Base-by-base conservation (phyloP, 164 flowering plant species). In the Vitis rupestris region DNA sequence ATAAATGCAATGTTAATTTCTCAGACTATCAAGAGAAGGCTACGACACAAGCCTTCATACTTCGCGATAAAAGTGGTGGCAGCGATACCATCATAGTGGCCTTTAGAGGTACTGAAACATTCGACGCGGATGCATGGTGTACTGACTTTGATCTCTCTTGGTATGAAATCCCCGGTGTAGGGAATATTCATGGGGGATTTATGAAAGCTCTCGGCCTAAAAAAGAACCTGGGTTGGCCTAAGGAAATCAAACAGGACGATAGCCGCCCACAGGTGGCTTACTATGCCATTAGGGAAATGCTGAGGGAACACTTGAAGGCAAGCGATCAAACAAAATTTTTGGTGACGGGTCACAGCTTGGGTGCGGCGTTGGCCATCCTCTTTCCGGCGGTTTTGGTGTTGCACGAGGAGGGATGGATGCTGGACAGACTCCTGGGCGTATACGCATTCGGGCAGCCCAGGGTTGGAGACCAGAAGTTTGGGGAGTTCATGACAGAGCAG, bases 361-460 rank as follows among this genome's bases (percentile, higher is more conserved):
- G 97, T 4, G 92, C 85, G 8, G 92, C 93, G 4, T 71, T 91
- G 5, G 90, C 97, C 2, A 65, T 72, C 31, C 61, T 88, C 0
- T 89, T 89, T 50, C 85, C 87, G 2, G 76, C 89, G 0, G 27
- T 89, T 27, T 66, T 91, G 17, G 70, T 79, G 0, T 49, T 81
- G 23, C 86, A 91, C 58, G 70, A 79, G 12, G 92, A 89, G 70
- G 65, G 29, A 2, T 5, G 16, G 61, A 48, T 89, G 55, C 56
- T 89, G 75, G 75, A 76, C 59, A 78, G 86, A 31, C 4, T 86
- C 11, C 72, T 62, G 4, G 92, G 85, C 0, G 76, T 89, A 4
- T 82, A 84, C 65, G 86, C 93, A 1, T 91, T 76, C 59, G 92
- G 90, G 16, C 88, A 90, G 61, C 94, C 97, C 6, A 79, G 91